Base-by-base conservation (phyloP, 1,284 basidiomycete species). In the Cryptococcus sp. region DNA sequence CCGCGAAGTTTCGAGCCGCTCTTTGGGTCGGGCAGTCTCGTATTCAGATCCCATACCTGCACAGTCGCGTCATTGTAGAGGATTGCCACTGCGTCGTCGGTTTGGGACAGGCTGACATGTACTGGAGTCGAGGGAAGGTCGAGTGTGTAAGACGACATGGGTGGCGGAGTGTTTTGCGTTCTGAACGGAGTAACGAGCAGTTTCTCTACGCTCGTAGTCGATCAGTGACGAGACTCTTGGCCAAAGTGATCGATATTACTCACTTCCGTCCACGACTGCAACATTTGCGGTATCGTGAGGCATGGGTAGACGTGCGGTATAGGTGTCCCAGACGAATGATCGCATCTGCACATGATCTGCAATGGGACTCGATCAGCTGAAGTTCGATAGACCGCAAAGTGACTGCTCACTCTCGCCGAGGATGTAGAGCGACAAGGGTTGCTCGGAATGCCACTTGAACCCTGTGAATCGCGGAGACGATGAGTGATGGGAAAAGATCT, bases 121-220 rank as follows among this genome's bases (percentile, higher is more conserved):
- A 87, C 76, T 0, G 91, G 90, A 0, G 85, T 72, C 67, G 61
- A 76, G 68, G 79, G 75, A 15, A 85, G 71, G 20, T 79, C 42
- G 52, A 96, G 83, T 55, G 85, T 82, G 70, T 84, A 83, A 0
- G 92, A 88, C 0, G 88, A 89, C 93, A 98, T 96, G 0, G 95
- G 96, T 19, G 95, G 95, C 4, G 95, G 95, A 1, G 95, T 85
- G 72, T 97, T 72, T 79, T 96, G 91, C 3, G 86, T 85, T 39
- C 93, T 85, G 82, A 99, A 98, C 4, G 95, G 90, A 0, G 95
- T 99, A 46, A 98, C 80, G 3, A 94, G 84, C 49, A 92, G 80
- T n/a, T 82, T 81, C 2, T 84, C 88, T 93, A 62, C 15, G 15
- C 25, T 50, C 49, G 45, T 50, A 7, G 35, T 43, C 23, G 60